phyloP scores from a whole-genome alignment of 352 stramenopile species.

The Phytophthora gonapodyides region DNA sequence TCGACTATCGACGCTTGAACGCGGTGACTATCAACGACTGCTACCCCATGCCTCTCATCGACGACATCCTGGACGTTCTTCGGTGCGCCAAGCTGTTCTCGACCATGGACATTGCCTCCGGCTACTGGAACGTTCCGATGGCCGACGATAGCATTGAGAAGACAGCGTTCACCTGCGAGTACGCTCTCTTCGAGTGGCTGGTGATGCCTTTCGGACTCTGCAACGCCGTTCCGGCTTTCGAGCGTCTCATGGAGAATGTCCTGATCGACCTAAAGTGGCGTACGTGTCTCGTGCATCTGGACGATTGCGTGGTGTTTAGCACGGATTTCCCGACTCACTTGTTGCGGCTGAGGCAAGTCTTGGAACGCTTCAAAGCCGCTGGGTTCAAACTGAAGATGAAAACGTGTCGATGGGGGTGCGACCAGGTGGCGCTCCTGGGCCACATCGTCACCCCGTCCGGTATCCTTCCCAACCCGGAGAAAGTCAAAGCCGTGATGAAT shows the following conservation, averaged over 20 bases:
- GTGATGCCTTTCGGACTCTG: background rate
- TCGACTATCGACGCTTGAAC: no score
- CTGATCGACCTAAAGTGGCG: background rate
- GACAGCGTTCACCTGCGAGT: background rate
- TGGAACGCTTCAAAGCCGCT: background rate
- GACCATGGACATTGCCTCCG: background rate
- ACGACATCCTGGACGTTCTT: background rate
- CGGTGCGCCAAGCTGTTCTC: background rate
- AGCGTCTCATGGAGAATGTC: background rate
- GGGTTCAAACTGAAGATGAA: background rate
- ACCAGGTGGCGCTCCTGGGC: background rate
- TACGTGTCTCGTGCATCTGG: background rate
- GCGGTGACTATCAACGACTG: background rate
- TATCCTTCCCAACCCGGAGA: background rate
- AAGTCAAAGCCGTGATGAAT: background rate
- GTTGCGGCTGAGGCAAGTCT: background rate
- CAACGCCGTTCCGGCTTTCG: background rate
- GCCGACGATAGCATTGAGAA: background rate
- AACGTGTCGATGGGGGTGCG: background rate
- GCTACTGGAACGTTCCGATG: background rate
- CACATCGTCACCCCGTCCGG: background rate
- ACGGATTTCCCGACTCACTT: background rate
- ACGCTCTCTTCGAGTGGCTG: background rate
- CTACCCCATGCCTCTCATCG: background rate
- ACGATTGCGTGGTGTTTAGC: conserved; percentile 1